These are phyloP conservation scores for Cryptococcus wingfieldii DNA, from an alignment of 1,284 basidiomycete genomes.

Conservation along the genomic window DNA sequence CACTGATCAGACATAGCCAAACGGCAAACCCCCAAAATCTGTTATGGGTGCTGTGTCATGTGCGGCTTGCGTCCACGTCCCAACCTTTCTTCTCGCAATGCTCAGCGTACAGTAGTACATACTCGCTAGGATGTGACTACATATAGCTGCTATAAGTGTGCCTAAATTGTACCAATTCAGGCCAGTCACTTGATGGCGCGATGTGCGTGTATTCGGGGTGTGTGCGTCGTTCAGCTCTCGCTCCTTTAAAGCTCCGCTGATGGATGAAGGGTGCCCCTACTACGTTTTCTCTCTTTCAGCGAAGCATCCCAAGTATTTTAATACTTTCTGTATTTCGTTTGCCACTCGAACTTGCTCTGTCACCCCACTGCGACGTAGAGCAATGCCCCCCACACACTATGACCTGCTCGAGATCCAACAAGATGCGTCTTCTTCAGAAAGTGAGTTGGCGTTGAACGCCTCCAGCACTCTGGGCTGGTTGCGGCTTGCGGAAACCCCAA, in stretches of 20 bases:
- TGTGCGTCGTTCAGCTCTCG: background rate
- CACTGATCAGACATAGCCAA: too few species aligned
- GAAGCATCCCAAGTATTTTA: too few species aligned
- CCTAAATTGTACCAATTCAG: conserved; percentile 34
- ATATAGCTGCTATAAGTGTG: conserved; percentile 29
- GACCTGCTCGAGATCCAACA: conserved; percentile 15
- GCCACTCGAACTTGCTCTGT: background rate
- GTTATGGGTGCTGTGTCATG: too few species aligned
- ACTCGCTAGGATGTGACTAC: conserved; percentile 18
- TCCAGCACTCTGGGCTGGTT: background rate
- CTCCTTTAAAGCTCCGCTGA: conserved; percentile 1
- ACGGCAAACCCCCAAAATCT: too few species aligned
- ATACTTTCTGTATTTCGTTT: too few species aligned
- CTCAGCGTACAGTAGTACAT: too few species aligned
- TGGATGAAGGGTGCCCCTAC: conserved; percentile 42
- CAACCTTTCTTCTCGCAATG: too few species aligned
- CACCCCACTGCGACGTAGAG: background rate
- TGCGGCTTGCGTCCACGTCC: too few species aligned
- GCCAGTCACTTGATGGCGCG: too few species aligned
- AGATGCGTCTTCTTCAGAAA: conserved; percentile 11
- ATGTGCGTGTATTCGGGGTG: conserved; percentile 21
- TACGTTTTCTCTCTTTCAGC: conserved; percentile 8
- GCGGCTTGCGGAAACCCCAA: background rate
- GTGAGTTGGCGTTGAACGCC: conserved; percentile 1
- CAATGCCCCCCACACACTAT: conserved; percentile 14